Evolutionary conservation across 2,329 filamentous ascomycete species (phyloP), one percentile per base, ranked within the genome.

Genomic region (Fusarium heterosporum): DNA sequence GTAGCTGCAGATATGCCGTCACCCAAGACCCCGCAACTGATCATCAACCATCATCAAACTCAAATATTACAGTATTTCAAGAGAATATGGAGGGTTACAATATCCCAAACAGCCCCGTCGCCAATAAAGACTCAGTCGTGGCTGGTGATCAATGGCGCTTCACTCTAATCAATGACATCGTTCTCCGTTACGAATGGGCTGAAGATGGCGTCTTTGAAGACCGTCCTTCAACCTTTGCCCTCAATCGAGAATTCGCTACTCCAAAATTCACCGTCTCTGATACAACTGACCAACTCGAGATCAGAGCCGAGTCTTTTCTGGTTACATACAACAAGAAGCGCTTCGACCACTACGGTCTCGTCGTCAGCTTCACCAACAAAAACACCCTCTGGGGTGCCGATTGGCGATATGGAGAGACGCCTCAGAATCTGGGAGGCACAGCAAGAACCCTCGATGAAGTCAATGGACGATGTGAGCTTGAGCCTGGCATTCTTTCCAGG

Each of bases 121-220:
- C 71, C 13, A 47, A 66, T 14, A 45, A 55, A 14, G 54, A 58
- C 26, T 64, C 71, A 4, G 42, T 64, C 6, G 71, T 73, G 6
- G n/a, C 54, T 4, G 71, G 71, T 2, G 28, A 34, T 2, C 71
- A 83, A 46, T 89, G 85, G 74, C 84, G 87, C 53, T 89, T 90
- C 72, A 89, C 84, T 10, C 66, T 90, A 45, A 78, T 90, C 46
- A 83, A 81, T 11, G 82, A 87, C 49, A 79, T 83, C 3, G 78
- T 89, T 3, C 65, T 90, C 28, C 84, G 88, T 30, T 89, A 85
- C 63, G 87, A 90, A 76, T 90, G 86, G 85, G 82, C 87, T 1
- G 78, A 81, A 12, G 87, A 90, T 63, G 82, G 83, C 47, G 71
- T 78, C 32, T 90, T 90, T 68, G 88, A 90, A 71, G 87, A 90